A percentile compares a stretch with the other conserved stretches of the same genome.
Conservation (phyloP, 164 flowering plant genomes). For the Vitis rupestris region DNA sequence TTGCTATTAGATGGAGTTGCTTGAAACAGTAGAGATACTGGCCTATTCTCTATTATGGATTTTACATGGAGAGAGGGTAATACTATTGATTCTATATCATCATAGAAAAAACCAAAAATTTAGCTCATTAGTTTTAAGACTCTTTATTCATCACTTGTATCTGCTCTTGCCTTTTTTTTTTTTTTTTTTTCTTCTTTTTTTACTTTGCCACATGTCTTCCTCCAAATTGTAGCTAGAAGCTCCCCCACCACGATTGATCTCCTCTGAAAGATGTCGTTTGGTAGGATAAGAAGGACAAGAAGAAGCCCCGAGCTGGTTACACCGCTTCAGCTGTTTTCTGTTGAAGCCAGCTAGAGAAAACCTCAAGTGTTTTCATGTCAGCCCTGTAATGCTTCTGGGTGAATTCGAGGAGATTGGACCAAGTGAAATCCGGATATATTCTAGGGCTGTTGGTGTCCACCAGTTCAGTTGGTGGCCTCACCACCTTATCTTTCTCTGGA, state of each 20-base stretch:
- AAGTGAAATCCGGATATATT: constrained; percentile 77
- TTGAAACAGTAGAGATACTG: no score
- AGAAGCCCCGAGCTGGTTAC: no score
- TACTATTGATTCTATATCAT: constrained; percentile 7
- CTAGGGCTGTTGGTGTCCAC: constrained; percentile 51
- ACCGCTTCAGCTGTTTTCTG: constrained; percentile 19
- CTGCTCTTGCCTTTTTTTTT: constrained; percentile 4
- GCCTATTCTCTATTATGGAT: no score
- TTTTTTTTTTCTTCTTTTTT: background rate
- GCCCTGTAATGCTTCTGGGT: constrained; percentile 89
- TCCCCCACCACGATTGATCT: background rate
- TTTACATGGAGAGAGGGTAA: background rate
- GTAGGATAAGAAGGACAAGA: no score
- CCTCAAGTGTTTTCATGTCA: constrained; percentile 68
- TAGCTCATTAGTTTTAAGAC: constrained; percentile 3
- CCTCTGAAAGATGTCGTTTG: background rate
- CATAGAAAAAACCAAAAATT: constrained; percentile 10
- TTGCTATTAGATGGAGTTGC: no score
- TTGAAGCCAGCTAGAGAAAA: constrained; percentile 66
- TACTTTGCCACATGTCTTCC: constrained; percentile 7
- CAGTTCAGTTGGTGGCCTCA: constrained; percentile 61
- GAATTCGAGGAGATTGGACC: constrained; percentile 66
- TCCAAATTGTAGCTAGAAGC: background rate
- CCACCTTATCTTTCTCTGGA: constrained; percentile 65
- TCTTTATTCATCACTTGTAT: constrained; percentile 15